Evolutionary conservation across 1,284 basidiomycete genomes (phyloP).

Genomic region (Ceratobasidium theobromae): DNA sequence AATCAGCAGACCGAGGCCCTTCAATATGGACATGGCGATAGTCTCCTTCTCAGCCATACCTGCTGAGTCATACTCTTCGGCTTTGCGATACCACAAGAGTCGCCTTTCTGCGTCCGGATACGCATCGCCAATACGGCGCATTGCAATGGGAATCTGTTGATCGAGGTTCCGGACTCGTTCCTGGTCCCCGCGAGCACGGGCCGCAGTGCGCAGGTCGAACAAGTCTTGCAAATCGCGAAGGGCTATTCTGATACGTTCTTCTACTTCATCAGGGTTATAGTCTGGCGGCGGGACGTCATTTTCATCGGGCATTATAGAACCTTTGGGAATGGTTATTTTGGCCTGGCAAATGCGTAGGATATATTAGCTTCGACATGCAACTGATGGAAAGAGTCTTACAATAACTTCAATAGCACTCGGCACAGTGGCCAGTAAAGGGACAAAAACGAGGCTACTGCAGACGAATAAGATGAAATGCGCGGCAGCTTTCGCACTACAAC

Average conservation of each 20-base stretch:
- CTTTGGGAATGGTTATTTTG: no score
- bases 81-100: neutral
- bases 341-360: no score
- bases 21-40: neutral
- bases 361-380: no score
- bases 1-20: constrained; percentile 12
- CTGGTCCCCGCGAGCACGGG: neutral
- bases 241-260: neutral
- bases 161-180: neutral
- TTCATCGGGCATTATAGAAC: no score
- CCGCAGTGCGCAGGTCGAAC: neutral
- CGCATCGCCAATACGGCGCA: constrained; percentile 5
- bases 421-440: no score
- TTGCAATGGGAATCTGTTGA: neutral
- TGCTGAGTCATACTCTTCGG: neutral
- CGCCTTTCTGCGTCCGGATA: constrained; percentile 1
- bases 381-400: no score
- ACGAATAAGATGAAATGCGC: no score
- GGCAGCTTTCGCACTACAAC: no score
- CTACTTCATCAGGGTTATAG: neutral
- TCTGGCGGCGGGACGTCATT: neutral
- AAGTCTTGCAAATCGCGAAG: neutral
- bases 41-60: neutral
- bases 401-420: no score
- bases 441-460: no score